phyloP scores from a whole-genome alignment of 805 yeast genomes.

The Zygotorulaspora florentina region DNA sequence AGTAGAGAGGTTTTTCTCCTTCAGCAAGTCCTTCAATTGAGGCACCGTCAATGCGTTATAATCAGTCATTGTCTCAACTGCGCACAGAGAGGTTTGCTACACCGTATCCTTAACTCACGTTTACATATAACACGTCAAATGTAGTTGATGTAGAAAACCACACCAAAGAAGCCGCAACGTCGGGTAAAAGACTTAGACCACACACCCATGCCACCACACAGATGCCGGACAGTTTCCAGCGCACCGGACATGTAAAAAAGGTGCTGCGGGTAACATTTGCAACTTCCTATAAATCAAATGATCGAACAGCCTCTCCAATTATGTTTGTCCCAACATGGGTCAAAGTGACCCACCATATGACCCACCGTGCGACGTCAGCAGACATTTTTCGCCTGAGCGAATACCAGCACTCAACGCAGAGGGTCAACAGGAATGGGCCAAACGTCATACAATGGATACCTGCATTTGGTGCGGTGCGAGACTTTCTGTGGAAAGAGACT shows the following conservation, averaged over 20 bases:
- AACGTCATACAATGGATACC: background rate
- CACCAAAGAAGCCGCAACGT: no score
- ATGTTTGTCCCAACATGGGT: background rate
- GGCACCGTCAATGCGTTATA: conserved; percentile 71
- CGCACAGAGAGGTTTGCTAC: background rate
- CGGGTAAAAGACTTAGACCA: no score
- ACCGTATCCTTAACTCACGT: no score
- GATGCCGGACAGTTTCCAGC: no score
- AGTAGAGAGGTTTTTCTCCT: conserved; percentile 58
- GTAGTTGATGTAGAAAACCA: no score
- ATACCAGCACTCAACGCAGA: background rate
- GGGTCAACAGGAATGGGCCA: background rate
- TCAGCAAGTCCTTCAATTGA: conserved; percentile 76
- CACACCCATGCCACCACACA: no score
- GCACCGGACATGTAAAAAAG: no score
- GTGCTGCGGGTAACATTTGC: background rate
- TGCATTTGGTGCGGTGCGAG: background rate
- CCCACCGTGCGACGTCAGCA: conserved; percentile 1
- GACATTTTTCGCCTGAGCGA: conserved; percentile 1
- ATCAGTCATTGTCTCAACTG: conserved; percentile 40
- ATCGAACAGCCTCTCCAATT: background rate
- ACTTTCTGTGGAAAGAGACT: background rate
- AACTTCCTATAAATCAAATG: conserved; percentile 2
- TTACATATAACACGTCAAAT: no score
- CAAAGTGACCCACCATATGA: conserved; percentile 1